Evolutionary conservation across 441 rosid genomes (phyloP), one percentile per base, ranked within the genome.

Genomic region (Croton laevigatus): DNA sequence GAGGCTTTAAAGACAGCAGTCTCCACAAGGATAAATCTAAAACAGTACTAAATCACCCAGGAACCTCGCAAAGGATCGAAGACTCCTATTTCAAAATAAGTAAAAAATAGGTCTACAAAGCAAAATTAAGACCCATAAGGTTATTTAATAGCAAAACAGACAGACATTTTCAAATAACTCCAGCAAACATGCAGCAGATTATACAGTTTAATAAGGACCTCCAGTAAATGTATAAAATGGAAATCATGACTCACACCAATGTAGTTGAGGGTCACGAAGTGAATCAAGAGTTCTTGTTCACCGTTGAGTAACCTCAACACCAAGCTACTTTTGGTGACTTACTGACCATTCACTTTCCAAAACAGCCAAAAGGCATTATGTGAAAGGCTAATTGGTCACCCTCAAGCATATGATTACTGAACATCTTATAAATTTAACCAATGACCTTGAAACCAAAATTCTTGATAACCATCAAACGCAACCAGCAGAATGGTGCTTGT

Each of bases 341-440:
- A 86, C 86, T 79, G 82, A 84, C 84, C 88, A 84, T 84, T 84
- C 85, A 81, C 84, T 81, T 69, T 75, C 75, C 74, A 59, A 8
- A 79, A 48, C 49, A 64, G 81, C 84, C 65, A 20, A 5, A 40
- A 3, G 23, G 46, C 48, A 37, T n/a, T 6, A 65, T 65, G 65
- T 57, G 73, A 74, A 17, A 49, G 75, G 79, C 77, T 75, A 79
- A 79, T 68, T 79, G 52, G 73, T 67, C 79, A 74, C 79, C 74
- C 51, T 14, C 4, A 57, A 27, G 17, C 4, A 57, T 23, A 57
- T 57, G 13, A 57, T 23, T 8, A 57, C 37, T 60, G 44, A 36
- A 34, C 63, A 34, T 16, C 32, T 54, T 14, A 34, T 36, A 4
- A 59, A 61, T 61, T 20, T 19, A 45, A 16, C 13, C 16, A 13